Conservation (phyloP, 75 land plant species). For the Isoetes taiwanensis region DNA sequence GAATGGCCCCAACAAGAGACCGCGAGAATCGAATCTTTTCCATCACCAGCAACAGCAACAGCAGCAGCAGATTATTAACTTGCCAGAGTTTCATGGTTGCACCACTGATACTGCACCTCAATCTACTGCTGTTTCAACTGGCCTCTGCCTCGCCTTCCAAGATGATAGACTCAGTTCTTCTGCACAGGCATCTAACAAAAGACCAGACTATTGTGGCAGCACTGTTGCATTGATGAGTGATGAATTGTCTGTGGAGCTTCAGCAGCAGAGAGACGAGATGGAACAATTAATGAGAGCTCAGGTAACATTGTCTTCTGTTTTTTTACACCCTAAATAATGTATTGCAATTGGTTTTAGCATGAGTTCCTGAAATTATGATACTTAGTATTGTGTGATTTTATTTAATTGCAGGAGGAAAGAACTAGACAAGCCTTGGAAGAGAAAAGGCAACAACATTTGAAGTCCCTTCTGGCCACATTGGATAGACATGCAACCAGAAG, state of each 20-base stretch:
- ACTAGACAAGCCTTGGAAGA: constrained; percentile 29
- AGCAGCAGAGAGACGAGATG: constrained; percentile 50
- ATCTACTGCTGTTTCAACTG: constrained; percentile 52
- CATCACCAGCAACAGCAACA: constrained; percentile 12
- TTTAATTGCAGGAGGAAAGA: constrained; percentile 27
- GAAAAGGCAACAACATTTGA: constrained; percentile 34
- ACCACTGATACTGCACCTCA: constrained; percentile 2
- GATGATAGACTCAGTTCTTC: constrained; percentile 27
- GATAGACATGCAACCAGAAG: constrained; percentile 20
- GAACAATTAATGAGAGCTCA: constrained; percentile 46
- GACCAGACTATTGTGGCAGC: too few species aligned
- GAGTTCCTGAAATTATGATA: background rate
- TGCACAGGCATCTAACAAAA: constrained; percentile 11
- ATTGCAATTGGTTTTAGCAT: too few species aligned
- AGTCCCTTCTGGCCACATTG: constrained; percentile 17
- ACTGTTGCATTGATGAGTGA: constrained; percentile 22
- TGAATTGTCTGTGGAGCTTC: constrained; percentile 41
- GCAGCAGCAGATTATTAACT: constrained; percentile 1
- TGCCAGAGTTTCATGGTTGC: background rate
- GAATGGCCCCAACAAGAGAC: constrained; percentile 21
- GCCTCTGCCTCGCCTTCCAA: constrained; percentile 60
- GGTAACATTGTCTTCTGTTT: too few species aligned
- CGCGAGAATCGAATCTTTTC: constrained; percentile 14
- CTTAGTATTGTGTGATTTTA: background rate
- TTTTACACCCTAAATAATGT: too few species aligned